These are phyloP conservation scores for Didymella segeticola DNA, from an alignment of 2,329 filamentous ascomycete genomes.

Conservation along the genomic window DNA sequence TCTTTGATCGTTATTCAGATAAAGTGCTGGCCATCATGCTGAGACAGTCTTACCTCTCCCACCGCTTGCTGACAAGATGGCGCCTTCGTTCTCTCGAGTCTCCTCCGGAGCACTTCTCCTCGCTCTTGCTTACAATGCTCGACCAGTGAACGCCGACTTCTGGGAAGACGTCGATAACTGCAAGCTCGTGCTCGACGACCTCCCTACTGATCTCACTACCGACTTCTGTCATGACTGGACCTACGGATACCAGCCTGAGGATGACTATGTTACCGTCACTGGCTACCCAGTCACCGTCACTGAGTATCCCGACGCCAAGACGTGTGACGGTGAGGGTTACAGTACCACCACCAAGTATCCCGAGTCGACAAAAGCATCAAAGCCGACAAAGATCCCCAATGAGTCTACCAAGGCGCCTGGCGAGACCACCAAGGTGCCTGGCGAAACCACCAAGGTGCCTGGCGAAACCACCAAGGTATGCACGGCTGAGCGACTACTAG, in stretches of 20 bases:
- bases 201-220: conserved; percentile 3
- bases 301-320: conserved; percentile 14
- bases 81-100: conserved; percentile 14
- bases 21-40: conserved; percentile 9
- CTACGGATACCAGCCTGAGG: conserved; percentile 4
- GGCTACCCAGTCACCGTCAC: conserved; percentile 7
- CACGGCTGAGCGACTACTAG: not conserved
- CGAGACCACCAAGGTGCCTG: not conserved
- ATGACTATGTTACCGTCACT: conserved; percentile 7
- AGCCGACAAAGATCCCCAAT: not conserved
- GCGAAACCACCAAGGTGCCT: not conserved
- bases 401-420: not conserved
- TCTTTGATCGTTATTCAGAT: conserved; percentile 10
- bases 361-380: not conserved
- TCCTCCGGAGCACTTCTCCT: conserved; percentile 16
- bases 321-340: conserved; percentile 11
- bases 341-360: conserved; percentile 9
- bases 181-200: conserved; percentile 14
- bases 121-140: conserved; percentile 16
- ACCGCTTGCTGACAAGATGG: conserved; percentile 12
- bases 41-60: conserved; percentile 12
- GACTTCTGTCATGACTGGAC: conserved; percentile 13
- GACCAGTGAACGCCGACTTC: conserved; percentile 13
- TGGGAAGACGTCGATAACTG: conserved; percentile 19
- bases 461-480: not conserved